Evolutionary conservation across 768 basidiomycete genomes (phyloP).

Genomic region (Piloderma croceum): DNA sequence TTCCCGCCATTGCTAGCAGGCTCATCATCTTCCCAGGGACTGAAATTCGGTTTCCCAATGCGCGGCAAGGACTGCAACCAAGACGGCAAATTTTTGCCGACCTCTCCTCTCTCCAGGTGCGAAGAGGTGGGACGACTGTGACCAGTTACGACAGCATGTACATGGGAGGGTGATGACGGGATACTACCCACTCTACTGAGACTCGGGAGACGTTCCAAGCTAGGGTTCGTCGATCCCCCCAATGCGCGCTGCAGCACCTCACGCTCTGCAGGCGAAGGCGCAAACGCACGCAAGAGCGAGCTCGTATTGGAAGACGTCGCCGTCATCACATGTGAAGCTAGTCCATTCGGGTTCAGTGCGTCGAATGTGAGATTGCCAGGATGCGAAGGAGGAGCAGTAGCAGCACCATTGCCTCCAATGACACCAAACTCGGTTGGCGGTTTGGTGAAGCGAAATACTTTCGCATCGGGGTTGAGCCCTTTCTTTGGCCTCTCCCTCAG

Average conservation of each 20-base stretch:
- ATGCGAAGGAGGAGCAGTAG: neutral
- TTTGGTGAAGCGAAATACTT: conserved; percentile 53
- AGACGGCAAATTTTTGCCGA: conserved; percentile 43
- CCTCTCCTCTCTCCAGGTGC: conserved; percentile 18
- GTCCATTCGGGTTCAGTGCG: conserved; percentile 58
- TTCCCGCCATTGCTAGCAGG: neutral
- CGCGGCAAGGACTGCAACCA: conserved; percentile 67
- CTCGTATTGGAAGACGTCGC: conserved; percentile 39
- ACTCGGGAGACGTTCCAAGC: conserved; percentile 73
- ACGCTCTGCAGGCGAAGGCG: conserved; percentile 83
- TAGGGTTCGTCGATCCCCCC: conserved; percentile 66
- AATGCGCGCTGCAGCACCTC: conserved; percentile 78
- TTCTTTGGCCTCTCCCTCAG: conserved; percentile 50
- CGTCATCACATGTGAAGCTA: conserved; percentile 30
- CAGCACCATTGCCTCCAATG: neutral
- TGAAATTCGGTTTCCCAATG: conserved; percentile 67
- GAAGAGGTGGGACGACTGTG: conserved; percentile 18
- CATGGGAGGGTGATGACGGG: conserved; percentile 59
- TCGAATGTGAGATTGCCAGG: conserved; percentile 33
- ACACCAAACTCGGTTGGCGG: neutral
- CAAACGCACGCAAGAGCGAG: conserved; percentile 72
- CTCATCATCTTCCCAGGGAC: conserved; percentile 80
- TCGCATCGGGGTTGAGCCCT: conserved; percentile 80
- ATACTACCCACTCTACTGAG: conserved; percentile 71
- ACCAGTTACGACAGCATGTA: conserved; percentile 32